Conservation (phyloP, 2,329 filamentous ascomycete species). For the Trichoderma endophyticum region DNA sequence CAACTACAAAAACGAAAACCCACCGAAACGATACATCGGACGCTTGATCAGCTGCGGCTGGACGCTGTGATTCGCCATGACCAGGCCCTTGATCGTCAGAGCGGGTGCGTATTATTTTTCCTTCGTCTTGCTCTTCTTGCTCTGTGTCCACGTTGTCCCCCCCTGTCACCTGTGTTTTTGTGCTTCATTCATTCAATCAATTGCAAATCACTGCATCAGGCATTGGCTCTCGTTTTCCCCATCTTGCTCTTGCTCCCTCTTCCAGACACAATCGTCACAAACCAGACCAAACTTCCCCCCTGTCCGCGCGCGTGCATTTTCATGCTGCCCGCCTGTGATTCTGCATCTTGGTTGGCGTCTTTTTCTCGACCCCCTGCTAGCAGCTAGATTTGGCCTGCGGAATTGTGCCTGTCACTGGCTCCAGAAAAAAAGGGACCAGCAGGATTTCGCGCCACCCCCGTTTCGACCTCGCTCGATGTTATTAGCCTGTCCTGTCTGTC, state of each 20-base stretch:
- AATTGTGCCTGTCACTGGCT: conserved; percentile 13
- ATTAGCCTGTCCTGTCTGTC: neutral
- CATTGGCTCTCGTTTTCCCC: neutral
- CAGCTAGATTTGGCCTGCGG: neutral
- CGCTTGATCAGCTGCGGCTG: neutral
- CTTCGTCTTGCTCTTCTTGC: neutral
- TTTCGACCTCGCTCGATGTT: conserved; percentile 7
- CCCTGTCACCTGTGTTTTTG: neutral
- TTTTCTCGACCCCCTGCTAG: neutral
- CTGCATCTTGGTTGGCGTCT: neutral
- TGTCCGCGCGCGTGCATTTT: neutral
- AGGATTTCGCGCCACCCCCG: conserved; percentile 12
- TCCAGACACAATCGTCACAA: neutral
- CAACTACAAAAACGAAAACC: neutral
- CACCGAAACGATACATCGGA: neutral
- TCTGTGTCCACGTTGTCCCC: neutral
- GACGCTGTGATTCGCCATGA: conserved; percentile 44
- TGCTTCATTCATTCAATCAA: neutral
- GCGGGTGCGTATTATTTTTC: conserved; percentile 50
- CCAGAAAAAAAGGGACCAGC: conserved; percentile 5
- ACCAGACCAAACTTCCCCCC: neutral
- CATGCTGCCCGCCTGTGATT: neutral
- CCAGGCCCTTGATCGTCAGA: conserved; percentile 58
- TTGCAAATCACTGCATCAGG: neutral
- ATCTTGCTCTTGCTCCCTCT: neutral